Evolutionary conservation across 1,284 basidiomycete species (phyloP).

Genomic region (Trametes polyzona): DNA sequence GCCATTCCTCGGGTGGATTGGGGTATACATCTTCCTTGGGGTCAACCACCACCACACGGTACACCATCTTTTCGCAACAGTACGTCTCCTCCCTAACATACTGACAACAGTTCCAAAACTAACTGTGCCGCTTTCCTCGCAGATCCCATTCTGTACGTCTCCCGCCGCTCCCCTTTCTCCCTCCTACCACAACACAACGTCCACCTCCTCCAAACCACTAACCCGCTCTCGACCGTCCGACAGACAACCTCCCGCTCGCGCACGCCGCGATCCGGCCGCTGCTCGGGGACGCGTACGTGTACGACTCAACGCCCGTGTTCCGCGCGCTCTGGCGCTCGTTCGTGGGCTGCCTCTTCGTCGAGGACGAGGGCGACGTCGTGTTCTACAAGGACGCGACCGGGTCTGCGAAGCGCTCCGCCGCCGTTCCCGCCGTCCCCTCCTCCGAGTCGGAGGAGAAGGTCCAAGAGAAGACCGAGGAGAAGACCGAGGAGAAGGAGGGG

Average conservation of each 20-base stretch:
- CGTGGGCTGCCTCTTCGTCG: constrained; percentile 65
- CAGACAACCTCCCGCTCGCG: constrained; percentile 43
- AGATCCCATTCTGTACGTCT: neutral
- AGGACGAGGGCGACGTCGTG: constrained; percentile 70
- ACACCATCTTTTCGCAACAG: constrained; percentile 43
- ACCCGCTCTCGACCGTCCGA: neutral
- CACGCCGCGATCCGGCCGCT: constrained; percentile 42
- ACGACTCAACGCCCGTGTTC: constrained; percentile 45
- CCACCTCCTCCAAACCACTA: neutral
- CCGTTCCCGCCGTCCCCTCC: too few relatives aligned
- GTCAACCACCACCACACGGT: constrained; percentile 38
- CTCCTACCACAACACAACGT: too few relatives aligned
- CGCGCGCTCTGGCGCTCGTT: constrained; percentile 46
- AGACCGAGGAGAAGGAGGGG: too few relatives aligned
- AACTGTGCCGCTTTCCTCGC: constrained; percentile 26
- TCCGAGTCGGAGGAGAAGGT: too few relatives aligned
- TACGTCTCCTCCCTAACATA: neutral
- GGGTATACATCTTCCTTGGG: constrained; percentile 36
- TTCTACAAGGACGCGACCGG: constrained; percentile 76
- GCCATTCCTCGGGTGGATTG: constrained; percentile 40
- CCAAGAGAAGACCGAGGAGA: too few relatives aligned
- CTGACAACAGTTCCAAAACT: constrained; percentile 7
- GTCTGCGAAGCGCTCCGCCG: constrained; percentile 61
- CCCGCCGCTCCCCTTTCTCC: constrained; percentile 32
- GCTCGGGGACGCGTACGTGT: constrained; percentile 41